These are phyloP conservation scores for Cubamyces lactineus DNA, from an alignment of 768 basidiomycete genomes.

Conservation along the genomic window DNA sequence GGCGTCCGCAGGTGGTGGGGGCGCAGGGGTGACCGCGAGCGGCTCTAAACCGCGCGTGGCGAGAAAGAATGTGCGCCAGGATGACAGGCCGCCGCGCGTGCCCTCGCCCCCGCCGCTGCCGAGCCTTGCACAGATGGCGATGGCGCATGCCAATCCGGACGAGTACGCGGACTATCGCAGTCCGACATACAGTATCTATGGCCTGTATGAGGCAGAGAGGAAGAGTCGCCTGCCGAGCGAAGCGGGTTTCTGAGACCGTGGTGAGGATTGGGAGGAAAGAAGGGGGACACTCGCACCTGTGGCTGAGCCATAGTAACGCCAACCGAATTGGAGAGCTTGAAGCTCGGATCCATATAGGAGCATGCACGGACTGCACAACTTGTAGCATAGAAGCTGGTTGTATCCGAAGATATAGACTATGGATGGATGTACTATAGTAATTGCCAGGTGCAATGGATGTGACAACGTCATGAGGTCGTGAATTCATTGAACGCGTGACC, in stretches of 20 bases:
- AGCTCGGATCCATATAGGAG: neutral
- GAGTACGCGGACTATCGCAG: constrained; percentile 71
- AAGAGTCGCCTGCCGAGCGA: constrained; percentile 46
- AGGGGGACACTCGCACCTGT: neutral
- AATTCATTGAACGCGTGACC: neutral
- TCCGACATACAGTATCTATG: constrained; percentile 84
- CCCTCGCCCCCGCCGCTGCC: constrained; percentile 77
- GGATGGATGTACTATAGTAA: neutral
- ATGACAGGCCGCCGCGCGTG: constrained; percentile 75
- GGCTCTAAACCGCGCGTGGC: constrained; percentile 17
- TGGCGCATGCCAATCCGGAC: constrained; percentile 63
- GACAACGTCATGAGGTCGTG: neutral
- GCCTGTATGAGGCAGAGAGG: constrained; percentile 65
- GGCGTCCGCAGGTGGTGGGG: constrained; percentile 25
- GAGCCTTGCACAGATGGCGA: constrained; percentile 76
- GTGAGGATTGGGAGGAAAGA: neutral
- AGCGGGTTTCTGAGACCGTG: constrained; percentile 25
- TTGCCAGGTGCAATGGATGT: constrained; percentile 12
- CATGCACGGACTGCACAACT: neutral
- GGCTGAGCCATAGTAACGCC: constrained; percentile 1
- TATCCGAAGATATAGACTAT: constrained; percentile 12
- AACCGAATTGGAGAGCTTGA: neutral
- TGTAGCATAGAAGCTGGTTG: constrained; percentile 19
- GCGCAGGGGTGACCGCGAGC: constrained; percentile 26
- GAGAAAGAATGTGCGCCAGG: constrained; percentile 40